Conservation (phyloP, 108 stramenopile species). For the Cyclostephanos tholiformis region DNA sequence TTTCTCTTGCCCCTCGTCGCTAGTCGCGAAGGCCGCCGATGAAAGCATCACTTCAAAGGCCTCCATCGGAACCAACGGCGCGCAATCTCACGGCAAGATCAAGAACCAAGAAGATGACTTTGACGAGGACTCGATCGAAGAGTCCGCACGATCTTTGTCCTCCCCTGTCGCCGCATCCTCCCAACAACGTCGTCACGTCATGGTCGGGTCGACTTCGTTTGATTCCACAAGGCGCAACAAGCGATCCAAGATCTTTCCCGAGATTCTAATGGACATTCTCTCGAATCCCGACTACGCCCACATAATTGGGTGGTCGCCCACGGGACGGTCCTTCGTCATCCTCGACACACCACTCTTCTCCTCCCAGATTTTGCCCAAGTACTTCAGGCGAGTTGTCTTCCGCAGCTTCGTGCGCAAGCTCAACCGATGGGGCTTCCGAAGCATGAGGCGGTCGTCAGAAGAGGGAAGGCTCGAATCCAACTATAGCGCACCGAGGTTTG, state of each 20-base stretch:
- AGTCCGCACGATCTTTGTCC: neutral
- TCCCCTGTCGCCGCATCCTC: neutral
- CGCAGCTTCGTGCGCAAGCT: slow-evolving; percentile 86
- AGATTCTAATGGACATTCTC: slow-evolving; percentile 22
- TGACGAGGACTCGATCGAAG: neutral
- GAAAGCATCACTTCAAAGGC: neutral
- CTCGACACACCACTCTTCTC: slow-evolving; percentile 73
- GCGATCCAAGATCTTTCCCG: slow-evolving; percentile 13
- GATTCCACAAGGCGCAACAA: neutral
- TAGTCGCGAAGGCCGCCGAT: neutral
- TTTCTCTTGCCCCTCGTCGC: neutral
- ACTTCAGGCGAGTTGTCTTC: slow-evolving; percentile 87
- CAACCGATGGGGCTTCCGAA: slow-evolving; percentile 55
- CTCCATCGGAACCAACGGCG: neutral
- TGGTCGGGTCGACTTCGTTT: neutral
- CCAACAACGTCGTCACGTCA: neutral
- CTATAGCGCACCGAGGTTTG: slow-evolving; percentile 65
- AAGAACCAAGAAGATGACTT: neutral
- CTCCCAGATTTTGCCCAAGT: slow-evolving; percentile 69
- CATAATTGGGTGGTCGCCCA: slow-evolving; percentile 61
- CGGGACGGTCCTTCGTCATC: slow-evolving; percentile 82
- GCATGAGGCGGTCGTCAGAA: neutral
- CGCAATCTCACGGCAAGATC: no score
- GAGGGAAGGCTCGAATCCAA: neutral
- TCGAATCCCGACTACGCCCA: slow-evolving; percentile 6